phyloP scores from a whole-genome alignment of 1,284 basidiomycete genomes.

The Leccinum subrobustum region DNA sequence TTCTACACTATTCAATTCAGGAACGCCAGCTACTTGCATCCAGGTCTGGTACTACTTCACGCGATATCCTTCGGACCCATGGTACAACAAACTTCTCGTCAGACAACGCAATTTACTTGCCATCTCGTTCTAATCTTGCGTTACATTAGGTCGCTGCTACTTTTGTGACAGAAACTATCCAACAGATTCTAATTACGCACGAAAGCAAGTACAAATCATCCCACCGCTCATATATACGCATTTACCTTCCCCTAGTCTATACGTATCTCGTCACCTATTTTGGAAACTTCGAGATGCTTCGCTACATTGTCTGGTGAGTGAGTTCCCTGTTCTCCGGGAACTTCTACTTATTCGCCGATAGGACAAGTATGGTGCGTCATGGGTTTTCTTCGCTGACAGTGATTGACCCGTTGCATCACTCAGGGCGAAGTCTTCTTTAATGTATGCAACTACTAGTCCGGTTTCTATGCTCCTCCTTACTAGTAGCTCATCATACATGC shows the following conservation, averaged over 20 bases:
- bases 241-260: constrained; percentile 42
- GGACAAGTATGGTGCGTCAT: constrained; percentile 42
- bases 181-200: constrained; percentile 56
- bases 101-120: neutral
- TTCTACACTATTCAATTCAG: neutral
- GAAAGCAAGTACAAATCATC: constrained; percentile 36
- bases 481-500: neutral
- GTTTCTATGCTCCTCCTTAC: neutral
- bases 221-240: neutral
- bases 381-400: neutral
- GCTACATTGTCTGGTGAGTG: constrained; percentile 45
- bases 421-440: constrained; percentile 40
- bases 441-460: constrained; percentile 7
- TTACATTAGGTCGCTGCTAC: constrained; percentile 43
- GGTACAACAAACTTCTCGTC: constrained; percentile 46
- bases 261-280: constrained; percentile 53
- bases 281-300: constrained; percentile 37
- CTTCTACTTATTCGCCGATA: constrained; percentile 19
- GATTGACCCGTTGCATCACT: constrained; percentile 2
- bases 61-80: constrained; percentile 47
- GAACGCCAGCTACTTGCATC: constrained; percentile 46
- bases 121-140: neutral
- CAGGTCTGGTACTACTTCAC: constrained; percentile 58
- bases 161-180: constrained; percentile 50
- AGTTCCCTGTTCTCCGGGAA: neutral